Percentiles rank a stretch among this genome's conserved stretches.
Evolutionary conservation across 2,329 filamentous ascomycete species (phyloP).

Genomic region (Thielaviopsis ethacetica): DNA sequence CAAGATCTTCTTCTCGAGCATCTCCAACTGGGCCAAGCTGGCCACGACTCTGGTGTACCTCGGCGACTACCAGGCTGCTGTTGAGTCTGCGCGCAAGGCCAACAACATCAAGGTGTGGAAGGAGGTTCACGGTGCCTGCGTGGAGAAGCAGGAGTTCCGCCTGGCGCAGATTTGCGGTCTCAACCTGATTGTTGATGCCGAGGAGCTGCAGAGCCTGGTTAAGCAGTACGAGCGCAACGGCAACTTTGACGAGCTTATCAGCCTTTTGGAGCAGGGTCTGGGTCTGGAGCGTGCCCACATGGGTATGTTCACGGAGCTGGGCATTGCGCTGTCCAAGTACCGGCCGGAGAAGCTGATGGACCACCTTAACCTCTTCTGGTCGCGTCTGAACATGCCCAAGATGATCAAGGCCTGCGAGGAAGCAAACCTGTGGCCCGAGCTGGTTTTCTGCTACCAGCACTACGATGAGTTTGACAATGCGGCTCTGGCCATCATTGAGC

Average conservation of each 20-base stretch:
- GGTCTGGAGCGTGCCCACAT: slow-evolving; percentile 86
- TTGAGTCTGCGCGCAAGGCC: slow-evolving; percentile 94
- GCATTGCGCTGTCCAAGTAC: slow-evolving; percentile 84
- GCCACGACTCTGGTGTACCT: slow-evolving; percentile 96
- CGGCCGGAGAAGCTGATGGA: slow-evolving; percentile 95
- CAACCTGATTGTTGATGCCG: slow-evolving; percentile 92
- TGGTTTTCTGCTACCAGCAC: slow-evolving; percentile 96
- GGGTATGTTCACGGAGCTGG: slow-evolving; percentile 91
- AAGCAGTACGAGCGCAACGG: slow-evolving; percentile 94
- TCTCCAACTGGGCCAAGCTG: slow-evolving; percentile 99
- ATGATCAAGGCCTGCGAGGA: slow-evolving; percentile 88
- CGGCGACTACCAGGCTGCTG: slow-evolving; percentile 89
- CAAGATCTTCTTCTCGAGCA: slow-evolving; percentile 97
- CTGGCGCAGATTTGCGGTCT: slow-evolving; percentile 97
- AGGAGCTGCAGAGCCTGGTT: slow-evolving; percentile 82
- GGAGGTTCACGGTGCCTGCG: slow-evolving; percentile 91
- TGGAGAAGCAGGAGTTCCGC: slow-evolving; percentile 96
- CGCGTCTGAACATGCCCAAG: slow-evolving; percentile 92
- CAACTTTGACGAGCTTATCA: slow-evolving; percentile 96
- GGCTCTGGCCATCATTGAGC: slow-evolving; percentile 93
- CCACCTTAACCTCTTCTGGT: slow-evolving; percentile 97
- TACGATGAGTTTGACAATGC: slow-evolving; percentile 98
- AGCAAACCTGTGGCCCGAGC: slow-evolving; percentile 89
- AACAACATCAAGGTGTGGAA: slow-evolving; percentile 99
- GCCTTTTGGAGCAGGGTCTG: slow-evolving; percentile 82